These are phyloP conservation scores for Cucurbita ficifolia DNA, from an alignment of 306 rosid genomes.

Conservation along the genomic window DNA sequence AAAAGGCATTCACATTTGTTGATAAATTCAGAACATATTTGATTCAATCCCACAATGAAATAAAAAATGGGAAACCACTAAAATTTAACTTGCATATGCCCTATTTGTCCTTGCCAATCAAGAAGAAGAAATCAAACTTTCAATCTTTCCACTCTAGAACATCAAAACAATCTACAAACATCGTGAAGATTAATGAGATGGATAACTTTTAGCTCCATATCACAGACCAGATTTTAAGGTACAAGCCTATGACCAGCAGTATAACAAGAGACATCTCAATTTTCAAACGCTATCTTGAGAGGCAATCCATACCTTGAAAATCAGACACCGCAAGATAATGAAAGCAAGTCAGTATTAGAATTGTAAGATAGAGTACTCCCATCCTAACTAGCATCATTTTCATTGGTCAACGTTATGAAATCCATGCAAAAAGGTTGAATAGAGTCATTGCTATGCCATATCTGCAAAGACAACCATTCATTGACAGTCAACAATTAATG, in stretches of 20 bases:
- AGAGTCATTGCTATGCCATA: conserved; percentile 23
- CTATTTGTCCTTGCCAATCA: not conserved
- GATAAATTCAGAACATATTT: not conserved
- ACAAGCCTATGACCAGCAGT: not conserved
- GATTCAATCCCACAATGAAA: not conserved
- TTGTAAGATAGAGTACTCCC: conserved; percentile 27
- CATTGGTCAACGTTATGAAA: conserved; percentile 9
- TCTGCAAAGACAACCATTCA: conserved; percentile 22
- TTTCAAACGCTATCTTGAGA: not conserved
- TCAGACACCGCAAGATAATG: conserved; percentile 48
- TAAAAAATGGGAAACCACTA: not conserved
- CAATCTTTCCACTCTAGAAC: not conserved
- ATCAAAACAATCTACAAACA: not conserved
- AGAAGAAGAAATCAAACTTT: not conserved
- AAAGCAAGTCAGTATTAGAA: conserved; percentile 40
- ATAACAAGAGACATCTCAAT: conserved; percentile 1
- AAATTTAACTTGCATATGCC: not conserved
- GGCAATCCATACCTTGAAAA: conserved; percentile 47
- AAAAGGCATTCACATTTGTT: not conserved
- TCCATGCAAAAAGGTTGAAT: conserved; percentile 7
- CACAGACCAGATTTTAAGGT: not conserved
- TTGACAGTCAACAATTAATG: not conserved
- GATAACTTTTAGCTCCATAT: not conserved
- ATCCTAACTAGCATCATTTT: conserved; percentile 34
- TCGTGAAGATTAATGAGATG: not conserved